Percentiles rank a stretch among this genome's conserved stretches.
phyloP scores from a whole-genome alignment of 2,329 filamentous ascomycete species.

The Pyrenophora tritici-repentis region DNA sequence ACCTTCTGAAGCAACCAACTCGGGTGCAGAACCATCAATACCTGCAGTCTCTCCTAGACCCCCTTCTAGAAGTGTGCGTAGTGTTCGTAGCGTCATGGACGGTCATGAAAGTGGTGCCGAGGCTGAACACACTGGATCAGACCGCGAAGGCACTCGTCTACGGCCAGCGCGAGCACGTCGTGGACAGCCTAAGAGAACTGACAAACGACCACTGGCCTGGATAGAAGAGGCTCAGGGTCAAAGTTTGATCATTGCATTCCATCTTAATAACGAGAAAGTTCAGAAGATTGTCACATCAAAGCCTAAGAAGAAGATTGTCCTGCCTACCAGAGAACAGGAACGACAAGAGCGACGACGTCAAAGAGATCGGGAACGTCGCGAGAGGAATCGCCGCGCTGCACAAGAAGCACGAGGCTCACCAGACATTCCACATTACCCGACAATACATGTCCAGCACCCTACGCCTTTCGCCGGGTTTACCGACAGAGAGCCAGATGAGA shows the following conservation, averaged over 20 bases:
- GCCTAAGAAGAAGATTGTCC: conserved; percentile 55
- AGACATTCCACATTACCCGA: conserved; percentile 60
- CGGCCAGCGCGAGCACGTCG: conserved; percentile 43
- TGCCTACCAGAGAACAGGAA: conserved; percentile 37
- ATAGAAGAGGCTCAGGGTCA: conserved; percentile 40
- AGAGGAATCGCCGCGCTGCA: conserved; percentile 55
- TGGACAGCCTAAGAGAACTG: conserved; percentile 38
- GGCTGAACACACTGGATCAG: conserved; percentile 34
- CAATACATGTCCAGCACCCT: conserved; percentile 67
- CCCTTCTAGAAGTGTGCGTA: conserved; percentile 30
- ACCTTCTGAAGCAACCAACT: conserved; percentile 43
- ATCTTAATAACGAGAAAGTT: conserved; percentile 60
- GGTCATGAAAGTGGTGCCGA: conserved; percentile 38
- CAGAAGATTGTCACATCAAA: conserved; percentile 63
- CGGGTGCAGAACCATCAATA: conserved; percentile 35
- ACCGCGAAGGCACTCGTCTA: conserved; percentile 35
- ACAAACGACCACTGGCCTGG: conserved; percentile 45
- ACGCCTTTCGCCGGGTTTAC: conserved; percentile 87
- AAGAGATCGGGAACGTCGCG: conserved; percentile 47
- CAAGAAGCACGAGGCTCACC: conserved; percentile 46
- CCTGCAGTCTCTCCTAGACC: conserved; percentile 39
- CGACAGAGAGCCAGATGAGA: conserved; percentile 85
- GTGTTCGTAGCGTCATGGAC: conserved; percentile 29
- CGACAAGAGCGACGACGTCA: conserved; percentile 41
- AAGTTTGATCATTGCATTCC: conserved; percentile 42